Conservation (phyloP, 192 early-diverging fungal species). For the Umbelopsis sp. region DNA sequence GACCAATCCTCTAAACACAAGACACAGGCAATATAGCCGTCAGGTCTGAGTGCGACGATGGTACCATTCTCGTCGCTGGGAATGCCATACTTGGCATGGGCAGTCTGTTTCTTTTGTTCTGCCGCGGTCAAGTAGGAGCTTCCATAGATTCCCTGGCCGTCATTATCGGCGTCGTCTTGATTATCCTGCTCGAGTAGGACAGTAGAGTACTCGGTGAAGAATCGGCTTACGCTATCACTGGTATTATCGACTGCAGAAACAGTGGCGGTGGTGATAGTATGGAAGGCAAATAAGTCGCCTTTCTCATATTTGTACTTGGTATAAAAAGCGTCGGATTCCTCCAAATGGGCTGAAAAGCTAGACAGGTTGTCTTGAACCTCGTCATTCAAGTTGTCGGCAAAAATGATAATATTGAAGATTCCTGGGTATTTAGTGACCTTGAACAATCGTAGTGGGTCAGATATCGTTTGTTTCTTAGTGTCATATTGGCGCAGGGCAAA, state of each 20-base stretch:
- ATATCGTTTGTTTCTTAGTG: background rate
- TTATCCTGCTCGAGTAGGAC: background rate
- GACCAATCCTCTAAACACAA: background rate
- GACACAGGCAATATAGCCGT: background rate
- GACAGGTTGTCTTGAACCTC: background rate
- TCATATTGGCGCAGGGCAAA: background rate
- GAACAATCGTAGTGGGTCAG: background rate
- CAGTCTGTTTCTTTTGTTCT: background rate
- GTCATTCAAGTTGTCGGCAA: background rate
- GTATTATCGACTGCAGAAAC: background rate
- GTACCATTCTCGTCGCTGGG: background rate
- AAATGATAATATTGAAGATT: slow-evolving; percentile 6
- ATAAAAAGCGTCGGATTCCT: background rate
- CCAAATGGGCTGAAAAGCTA: background rate
- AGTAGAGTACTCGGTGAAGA: background rate
- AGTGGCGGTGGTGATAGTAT: background rate
- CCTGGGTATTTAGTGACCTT: background rate
- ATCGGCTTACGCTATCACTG: background rate
- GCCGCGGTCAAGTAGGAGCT: background rate
- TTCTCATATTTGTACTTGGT: background rate
- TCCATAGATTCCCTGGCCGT: background rate
- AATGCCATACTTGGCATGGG: slow-evolving; percentile 4
- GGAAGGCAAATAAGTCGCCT: background rate
- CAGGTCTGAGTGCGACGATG: background rate
- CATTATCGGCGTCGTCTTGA: background rate